Evolutionary conservation across 495 filamentous ascomycete genomes (phyloP).

Genomic region (Talaromyces nanjingensis): DNA sequence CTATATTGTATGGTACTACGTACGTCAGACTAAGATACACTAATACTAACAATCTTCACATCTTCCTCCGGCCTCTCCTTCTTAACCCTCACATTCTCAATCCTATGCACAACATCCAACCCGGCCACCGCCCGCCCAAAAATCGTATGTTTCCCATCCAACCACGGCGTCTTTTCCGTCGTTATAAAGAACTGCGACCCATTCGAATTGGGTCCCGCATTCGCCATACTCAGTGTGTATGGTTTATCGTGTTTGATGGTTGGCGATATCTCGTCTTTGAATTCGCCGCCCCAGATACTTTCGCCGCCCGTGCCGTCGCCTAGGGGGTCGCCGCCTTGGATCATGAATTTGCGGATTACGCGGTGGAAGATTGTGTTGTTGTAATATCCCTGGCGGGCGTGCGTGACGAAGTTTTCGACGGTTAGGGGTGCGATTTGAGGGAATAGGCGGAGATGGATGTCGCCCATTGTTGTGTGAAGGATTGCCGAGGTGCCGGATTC

Average conservation of each 20-base stretch:
- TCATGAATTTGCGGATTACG: constrained; percentile 98
- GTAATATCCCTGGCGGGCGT: constrained; percentile 84
- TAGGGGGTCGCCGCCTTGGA: constrained; percentile 82
- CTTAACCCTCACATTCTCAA: constrained; percentile 84
- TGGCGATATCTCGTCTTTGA: constrained; percentile 84
- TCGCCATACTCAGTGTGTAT: constrained; percentile 95
- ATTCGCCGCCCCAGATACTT: constrained; percentile 94
- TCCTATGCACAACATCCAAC: constrained; percentile 91
- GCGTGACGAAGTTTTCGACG: constrained; percentile 98
- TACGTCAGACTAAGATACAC: constrained; percentile 18
- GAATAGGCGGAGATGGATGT: constrained; percentile 91
- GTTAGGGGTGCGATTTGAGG: constrained; percentile 88
- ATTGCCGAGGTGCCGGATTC: constrained; percentile 74
- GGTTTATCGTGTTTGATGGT: constrained; percentile 89
- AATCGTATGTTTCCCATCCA: constrained; percentile 93
- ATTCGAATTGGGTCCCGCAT: constrained; percentile 79
- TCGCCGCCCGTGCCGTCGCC: constrained; percentile 96
- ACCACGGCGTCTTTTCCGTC: constrained; percentile 92
- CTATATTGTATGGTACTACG: background rate
- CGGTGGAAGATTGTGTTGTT: constrained; percentile 97
- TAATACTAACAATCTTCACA: constrained; percentile 92
- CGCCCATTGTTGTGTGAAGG: constrained; percentile 88
- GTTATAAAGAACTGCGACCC: constrained; percentile 96
- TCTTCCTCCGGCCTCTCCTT: constrained; percentile 97
- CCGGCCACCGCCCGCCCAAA: constrained; percentile 88